Evolutionary conservation across 2,329 filamentous ascomycete species (phyloP), one percentile per base, ranked within the genome.

Genomic region (Daldinia eschscholtzii): DNA sequence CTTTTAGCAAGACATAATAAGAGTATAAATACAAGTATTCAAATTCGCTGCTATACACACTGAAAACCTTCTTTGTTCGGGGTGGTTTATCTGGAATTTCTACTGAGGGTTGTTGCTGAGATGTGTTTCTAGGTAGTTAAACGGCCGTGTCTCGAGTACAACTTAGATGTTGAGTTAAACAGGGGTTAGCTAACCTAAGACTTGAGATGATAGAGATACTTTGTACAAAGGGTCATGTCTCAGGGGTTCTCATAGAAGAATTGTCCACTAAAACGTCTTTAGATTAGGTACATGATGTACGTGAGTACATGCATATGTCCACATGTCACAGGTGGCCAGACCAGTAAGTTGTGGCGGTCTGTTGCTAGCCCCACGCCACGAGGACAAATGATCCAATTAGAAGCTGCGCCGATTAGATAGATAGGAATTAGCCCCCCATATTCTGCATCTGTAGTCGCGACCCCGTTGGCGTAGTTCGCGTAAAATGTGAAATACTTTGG

Each of bases 391-490:
- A 44, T 18, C 65, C 65, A 68, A 70, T 68, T 28, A 65, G 15
- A 57, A 28, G 6, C 6, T 4, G 26, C 13, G 57, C 5, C 57
- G 61, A 62, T 65, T 57, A 67, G 55, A 67, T 67, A 67, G 13
- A 42, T 52, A 52, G 26, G 52, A 58, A 48, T 53, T 59, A 70
- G 50, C 58, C 65, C 58, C 65, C 46, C 46, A 30, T 50, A 50
- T 18, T 30, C 46, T 50, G 26, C 23, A 50, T 30, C 23, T 50
- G 23, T 61, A 63, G 73, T 76, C 74, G 75, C 74, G 74, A 74
- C 73, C 48, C 52, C 59, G 56, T 71, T 72, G 70, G 67, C 65
- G 65, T 70, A 37, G 52, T 35, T 72, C 70, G 73, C 72, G 73
- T 75, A 63, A 57, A 65, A 65, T 61, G 63, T 68, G 46, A 33